Evolutionary conservation across 371 early-diverging fungal genomes (phyloP), one percentile per base, ranked within the genome.

Genomic region (Sanchytrium tribonematis): DNA sequence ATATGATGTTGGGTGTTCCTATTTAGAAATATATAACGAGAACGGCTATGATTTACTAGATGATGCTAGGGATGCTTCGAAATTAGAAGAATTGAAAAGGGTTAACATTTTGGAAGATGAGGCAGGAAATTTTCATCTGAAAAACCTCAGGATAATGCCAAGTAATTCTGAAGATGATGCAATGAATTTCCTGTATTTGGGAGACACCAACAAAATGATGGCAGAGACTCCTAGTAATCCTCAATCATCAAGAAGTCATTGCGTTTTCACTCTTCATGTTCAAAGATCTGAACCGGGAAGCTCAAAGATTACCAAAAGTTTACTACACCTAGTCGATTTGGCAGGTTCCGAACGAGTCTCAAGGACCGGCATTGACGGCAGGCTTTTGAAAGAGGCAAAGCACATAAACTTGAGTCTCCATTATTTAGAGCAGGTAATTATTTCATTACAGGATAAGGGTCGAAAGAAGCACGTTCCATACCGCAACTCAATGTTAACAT

Each of bases 21-120:
- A 84, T 71, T 74, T 87, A 5, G 87, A 87, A 74, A 83, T 87
- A 30, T 87, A 87, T 76, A 87, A 86, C 71, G 87, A 87, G 71
- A 76, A 71, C 29, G 82, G 83, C 1, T 79, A 78, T 74, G 87
- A 87, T 74, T 73, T 86, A 29, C 72, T 85, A 30, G 81, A 80
- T 73, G 74, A 69, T 31, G 66, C 76, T 0, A 69, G 83, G 1
- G 81, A 83, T 29, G 78, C 82, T 2, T 81, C 78, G 68, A 80
- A 78, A 67, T 73, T 83, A 1, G 81, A 82, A 69, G 83, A 81
- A 69, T 70, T 82, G 16, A 80, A 79, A 22, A 78, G 75, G 65
- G 77, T 85, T 29, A 73, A 70, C 0, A 77, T 84, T 31, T 77
- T 78, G 66, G 84, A 83, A 70, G 83, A 81, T 72, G 79, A 75